Evolutionary conservation across 2,329 filamentous ascomycete genomes (phyloP), one percentile per base, ranked within the genome.

Genomic region (Fusarium subtropicale): DNA sequence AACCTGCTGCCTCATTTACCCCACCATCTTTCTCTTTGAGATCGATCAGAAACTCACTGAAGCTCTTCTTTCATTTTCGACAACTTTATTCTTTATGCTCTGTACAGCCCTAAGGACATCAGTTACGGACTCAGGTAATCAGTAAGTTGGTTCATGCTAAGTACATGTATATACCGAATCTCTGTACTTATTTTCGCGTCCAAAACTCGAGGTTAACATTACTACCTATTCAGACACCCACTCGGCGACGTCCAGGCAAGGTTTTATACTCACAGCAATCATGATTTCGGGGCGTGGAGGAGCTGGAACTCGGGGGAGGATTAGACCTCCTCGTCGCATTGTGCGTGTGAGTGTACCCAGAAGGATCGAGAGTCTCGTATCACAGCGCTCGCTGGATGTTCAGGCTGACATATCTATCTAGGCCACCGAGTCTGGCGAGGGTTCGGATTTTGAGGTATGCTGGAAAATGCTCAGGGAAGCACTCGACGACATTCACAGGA

Each of bases 401-500:
- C n/a, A 28, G 45, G n/a, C 71, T 73, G 78, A 80, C 42, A 46
- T 28, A 46, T 63, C 8, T 31, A 4, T 36, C 39, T 64, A 81
- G 79, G 74, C 78, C 9, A 79, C 77, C 54, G 78, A 68, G 34
- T 51, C 80, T 20, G 86, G 83, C 64, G 89, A 91, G 69, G 84
- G 86, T 12, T 85, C 91, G 73, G 93, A 97, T 71, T 97, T 97
- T 76, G 92, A 97, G n/a, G 84, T 87, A 4, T 92, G 90, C 72
- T 99, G 96, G 96, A 84, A 85, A 16, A 88, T 89, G 45, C 87
- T 99, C 10, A 85, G 90, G 46, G 86, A 89, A 48, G 94, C 95
- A 6, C 87, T 99, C 54, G 85, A 84, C 59, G 92, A 97, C 76
- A 98, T 99, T 52, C 94, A 98, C 81, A 92, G 90, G 60, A 94